phyloP scores from a whole-genome alignment of 441 rosid genomes.

The Omphalea diandra region DNA sequence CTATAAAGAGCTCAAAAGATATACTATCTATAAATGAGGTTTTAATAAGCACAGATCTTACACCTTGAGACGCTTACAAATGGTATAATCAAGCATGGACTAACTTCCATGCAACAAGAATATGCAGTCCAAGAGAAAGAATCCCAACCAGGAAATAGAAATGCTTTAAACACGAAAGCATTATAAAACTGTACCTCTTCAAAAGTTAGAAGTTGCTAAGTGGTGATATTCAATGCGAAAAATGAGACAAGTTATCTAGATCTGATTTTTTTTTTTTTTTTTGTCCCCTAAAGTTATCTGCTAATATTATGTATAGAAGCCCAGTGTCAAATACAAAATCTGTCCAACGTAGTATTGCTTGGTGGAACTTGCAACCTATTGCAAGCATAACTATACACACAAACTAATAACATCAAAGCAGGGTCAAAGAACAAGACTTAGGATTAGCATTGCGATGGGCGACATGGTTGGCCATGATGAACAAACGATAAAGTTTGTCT shows the following conservation, averaged over 20 bases:
- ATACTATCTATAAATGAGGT: too few relatives aligned
- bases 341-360: neutral
- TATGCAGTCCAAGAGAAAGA: too few relatives aligned
- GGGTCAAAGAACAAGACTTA: neutral
- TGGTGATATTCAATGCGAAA: neutral
- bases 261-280: neutral
- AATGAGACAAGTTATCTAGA: neutral
- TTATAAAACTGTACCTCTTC: too few relatives aligned
- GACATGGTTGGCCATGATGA: neutral
- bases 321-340: neutral
- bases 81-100: too few relatives aligned
- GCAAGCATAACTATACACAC: neutral
- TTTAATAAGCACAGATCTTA: too few relatives aligned
- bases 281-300: too few relatives aligned
- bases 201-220: neutral
- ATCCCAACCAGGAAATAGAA: too few relatives aligned
- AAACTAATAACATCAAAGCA: neutral
- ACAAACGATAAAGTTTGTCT: neutral
- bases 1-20: too few relatives aligned
- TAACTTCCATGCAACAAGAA: too few relatives aligned
- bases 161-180: too few relatives aligned
- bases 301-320: neutral
- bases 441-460: neutral
- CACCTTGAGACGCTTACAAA: too few relatives aligned
- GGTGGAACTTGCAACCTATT: neutral